Evolutionary conservation across 371 early-diverging fungal genomes (phyloP), one percentile per base, ranked within the genome.

Genomic region (Zancudomyces culisetae): DNA sequence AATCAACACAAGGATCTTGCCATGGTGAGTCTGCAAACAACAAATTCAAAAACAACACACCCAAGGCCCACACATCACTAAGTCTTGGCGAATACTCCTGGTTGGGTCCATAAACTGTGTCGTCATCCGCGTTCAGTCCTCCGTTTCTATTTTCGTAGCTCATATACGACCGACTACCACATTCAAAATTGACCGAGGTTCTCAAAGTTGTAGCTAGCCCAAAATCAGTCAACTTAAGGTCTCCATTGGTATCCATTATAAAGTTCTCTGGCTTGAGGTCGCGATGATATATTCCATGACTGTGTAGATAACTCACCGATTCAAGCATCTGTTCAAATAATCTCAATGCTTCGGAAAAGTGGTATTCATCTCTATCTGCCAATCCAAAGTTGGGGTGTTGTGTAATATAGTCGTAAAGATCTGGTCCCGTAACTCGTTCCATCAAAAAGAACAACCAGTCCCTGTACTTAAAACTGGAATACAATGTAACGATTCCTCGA

Each of bases 221-320:
- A 75, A 83, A 83, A 68, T 83, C 85, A 6, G 84, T 80, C 42
- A 83, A 62, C 60, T 85, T 83, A 45, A 77, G 64, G 43, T 60
- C 55, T 26, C 66, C 70, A 15, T 64, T 57, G 4, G 51, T 72
- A 58, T 49, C 64, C 42, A 89, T 65, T 47, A 90, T 70, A 57
- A 90, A 79, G 70, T 92, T 92, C 64, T 92, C 93, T 12, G 91
- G 90, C 60, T 90, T 92, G 49, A 92, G 60, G 60, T 92, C 93
- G 48, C 91, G 81, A 67, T 92, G 93, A 54, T 79, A 81, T 26
- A 88, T 70, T 42, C 81, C 79, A 46, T 72, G 73, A 15, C 71
- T 60, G 60, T 92, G 91, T 56, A 84, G 81, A 69, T 81, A 77
- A 10, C 73, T 63, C 0, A 92, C 83, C 0, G 88, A 87, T 48